Base-by-base conservation (phyloP, 495 filamentous ascomycete genomes). In the Cenococcum geophilum region DNA sequence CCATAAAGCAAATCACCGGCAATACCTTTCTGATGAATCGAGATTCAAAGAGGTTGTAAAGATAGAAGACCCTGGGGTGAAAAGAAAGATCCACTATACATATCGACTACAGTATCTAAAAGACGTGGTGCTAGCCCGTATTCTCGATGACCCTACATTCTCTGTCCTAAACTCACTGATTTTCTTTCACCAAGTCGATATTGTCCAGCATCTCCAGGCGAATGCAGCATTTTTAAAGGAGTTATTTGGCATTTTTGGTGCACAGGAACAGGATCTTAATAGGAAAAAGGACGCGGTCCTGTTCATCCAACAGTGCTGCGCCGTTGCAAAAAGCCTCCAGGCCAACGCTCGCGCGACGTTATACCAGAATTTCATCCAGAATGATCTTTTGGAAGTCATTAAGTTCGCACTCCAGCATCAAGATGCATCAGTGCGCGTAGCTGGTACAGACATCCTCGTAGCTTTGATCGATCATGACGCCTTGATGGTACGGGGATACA, bases 111-210 rank as follows among this genome's bases (percentile, higher is more conserved):
- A 95, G 69, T 98, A 98, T 71, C 78, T 98, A n/a, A 98, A 97
- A 73, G 93, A 98, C 67, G 93, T 98, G 55, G 93, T 98, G 5
- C 81, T 98, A 45, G 93, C 93, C 23, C 85, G 93, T 51, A 97
- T 97, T 60, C 80, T 98, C 43, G 93, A 98, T 73, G 93, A 98
- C 70, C 93, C 92, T 58, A 98, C 93, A 32, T 98, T 97, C 69
- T 93, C 89, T 16, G 92, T 97, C 34, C 85, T 98, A 58, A 98
- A 97, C 77, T 96, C 91, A 48, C 80, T 97, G 69, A 98, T 98
- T 59, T 98, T 96, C 78, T 98, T 92, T 80, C 91, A 97, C 73
- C 93, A 98, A 76, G 92, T 97, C 64, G 93, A 98, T 69, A 97
- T 98, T 69, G 86, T 97, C 50, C 87, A 89, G 67, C 89, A 97